phyloP scores from a whole-genome alignment of 306 rosid genomes.

The Hippophae rhamnoides region DNA sequence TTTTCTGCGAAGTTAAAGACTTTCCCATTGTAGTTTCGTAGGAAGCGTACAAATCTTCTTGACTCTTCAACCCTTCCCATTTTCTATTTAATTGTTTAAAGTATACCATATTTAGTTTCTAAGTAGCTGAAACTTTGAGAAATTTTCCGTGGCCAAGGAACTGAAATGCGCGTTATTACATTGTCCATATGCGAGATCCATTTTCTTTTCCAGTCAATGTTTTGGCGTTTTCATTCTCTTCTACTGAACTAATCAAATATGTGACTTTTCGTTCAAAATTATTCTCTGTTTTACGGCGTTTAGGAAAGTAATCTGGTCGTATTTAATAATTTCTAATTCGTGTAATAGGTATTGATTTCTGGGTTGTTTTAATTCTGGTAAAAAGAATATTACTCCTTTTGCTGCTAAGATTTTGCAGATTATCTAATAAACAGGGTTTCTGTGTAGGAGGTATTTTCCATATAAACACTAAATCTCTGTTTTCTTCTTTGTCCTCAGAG shows the following conservation, averaged over 20 bases:
- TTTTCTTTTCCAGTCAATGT: constrained; percentile 22
- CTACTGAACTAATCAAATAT: constrained; percentile 16
- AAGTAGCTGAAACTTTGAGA: constrained; percentile 9
- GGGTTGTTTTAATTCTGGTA: constrained; percentile 12
- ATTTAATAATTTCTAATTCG: constrained; percentile 10
- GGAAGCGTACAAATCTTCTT: too few relatives aligned
- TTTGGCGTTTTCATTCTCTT: constrained; percentile 1
- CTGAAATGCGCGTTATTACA: constrained; percentile 31
- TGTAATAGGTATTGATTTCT: constrained; percentile 9
- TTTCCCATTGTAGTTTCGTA: too few relatives aligned
- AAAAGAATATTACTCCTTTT: constrained; percentile 4
- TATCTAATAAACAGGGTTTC: background rate
- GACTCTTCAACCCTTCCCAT: too few relatives aligned
- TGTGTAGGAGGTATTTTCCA: background rate
- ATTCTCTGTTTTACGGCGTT: constrained; percentile 14
- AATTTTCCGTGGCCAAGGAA: background rate
- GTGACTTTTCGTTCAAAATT: constrained; percentile 13
- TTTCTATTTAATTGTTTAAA: too few relatives aligned
- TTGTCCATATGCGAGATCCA: constrained; percentile 48
- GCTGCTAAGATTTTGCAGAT: background rate
- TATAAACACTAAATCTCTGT: constrained; percentile 2
- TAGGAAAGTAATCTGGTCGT: constrained; percentile 8
- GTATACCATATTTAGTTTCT: background rate
- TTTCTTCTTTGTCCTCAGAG: background rate
- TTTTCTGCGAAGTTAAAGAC: too few relatives aligned